Percentiles rank a stretch among this genome's conserved stretches.
These are phyloP conservation scores for Discostella stelligeroides DNA, from an alignment of 108 stramenopile genomes.

Conservation along the genomic window DNA sequence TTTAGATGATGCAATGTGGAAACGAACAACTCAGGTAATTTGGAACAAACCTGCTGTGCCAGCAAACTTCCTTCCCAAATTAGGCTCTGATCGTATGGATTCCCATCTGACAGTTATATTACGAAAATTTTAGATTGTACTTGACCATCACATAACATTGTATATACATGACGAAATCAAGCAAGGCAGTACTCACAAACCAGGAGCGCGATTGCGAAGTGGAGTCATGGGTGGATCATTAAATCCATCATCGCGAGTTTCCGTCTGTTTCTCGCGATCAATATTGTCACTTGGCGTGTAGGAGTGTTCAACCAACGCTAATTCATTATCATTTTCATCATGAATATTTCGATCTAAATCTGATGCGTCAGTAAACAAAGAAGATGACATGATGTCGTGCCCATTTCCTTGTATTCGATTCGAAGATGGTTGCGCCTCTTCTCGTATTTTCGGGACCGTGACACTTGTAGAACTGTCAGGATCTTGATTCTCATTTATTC, in stretches of 20 bases:
- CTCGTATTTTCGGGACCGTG: not conserved
- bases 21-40: not conserved
- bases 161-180: not conserved
- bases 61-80: slow-evolving; percentile 47
- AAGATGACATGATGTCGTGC: not conserved
- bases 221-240: slow-evolving; percentile 11
- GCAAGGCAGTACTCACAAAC: slow-evolving; percentile 19
- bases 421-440: slow-evolving; percentile 14
- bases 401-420: slow-evolving; percentile 11
- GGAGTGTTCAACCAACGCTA: slow-evolving; percentile 36
- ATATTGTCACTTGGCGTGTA: slow-evolving; percentile 24
- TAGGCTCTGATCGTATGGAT: slow-evolving; percentile 48
- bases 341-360: not conserved
- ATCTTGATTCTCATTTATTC: not conserved
- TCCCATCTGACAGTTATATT: slow-evolving; percentile 35
- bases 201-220: not conserved
- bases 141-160: not conserved
- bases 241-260: slow-evolving; percentile 1
- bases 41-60: slow-evolving; percentile 54
- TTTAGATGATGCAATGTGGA: too few species aligned
- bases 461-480: not conserved
- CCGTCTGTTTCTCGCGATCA: not conserved
- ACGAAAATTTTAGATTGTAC: not conserved
- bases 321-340: slow-evolving; percentile 25
- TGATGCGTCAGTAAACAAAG: slow-evolving; percentile 17